A percentile compares a stretch with the other conserved stretches of the same genome.
Evolutionary conservation across 2,329 filamentous ascomycete species (phyloP).

Genomic region (Calonectria ilicicola): DNA sequence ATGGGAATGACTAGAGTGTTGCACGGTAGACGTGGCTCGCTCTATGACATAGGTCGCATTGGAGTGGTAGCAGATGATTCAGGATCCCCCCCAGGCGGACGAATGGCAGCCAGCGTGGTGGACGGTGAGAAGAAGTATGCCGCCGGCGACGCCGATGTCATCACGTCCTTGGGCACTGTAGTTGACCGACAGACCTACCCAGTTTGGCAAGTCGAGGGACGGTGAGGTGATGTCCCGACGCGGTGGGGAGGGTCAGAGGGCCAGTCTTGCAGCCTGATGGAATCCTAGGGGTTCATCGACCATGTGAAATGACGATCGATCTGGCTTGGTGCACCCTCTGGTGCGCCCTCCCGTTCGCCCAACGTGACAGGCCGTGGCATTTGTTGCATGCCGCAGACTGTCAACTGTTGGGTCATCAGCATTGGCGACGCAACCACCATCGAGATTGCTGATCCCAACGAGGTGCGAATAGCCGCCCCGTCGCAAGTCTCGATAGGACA

Average conservation of each 20-base stretch:
- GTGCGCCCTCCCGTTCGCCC: conserved; percentile 16
- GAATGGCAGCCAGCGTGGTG: conserved; percentile 11
- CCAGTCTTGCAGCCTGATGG: conserved; percentile 8
- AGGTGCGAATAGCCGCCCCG: background rate
- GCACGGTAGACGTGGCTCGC: conserved; percentile 13
- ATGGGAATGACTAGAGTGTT: conserved; percentile 15
- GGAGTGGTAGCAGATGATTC: conserved; percentile 14
- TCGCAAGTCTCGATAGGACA: background rate
- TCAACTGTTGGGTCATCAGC: conserved; percentile 11
- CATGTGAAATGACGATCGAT: conserved; percentile 22
- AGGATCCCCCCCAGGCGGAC: conserved; percentile 10
- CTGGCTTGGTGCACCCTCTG: conserved; percentile 11
- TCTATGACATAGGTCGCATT: conserved; percentile 9
- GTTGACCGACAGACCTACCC: conserved; percentile 8
- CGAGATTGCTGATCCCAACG: background rate
- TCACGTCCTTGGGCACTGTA: background rate
- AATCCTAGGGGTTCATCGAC: conserved; percentile 15
- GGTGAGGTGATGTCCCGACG: background rate
- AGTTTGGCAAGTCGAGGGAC: conserved; percentile 13
- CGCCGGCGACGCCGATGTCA: conserved; percentile 40
- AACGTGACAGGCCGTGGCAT: background rate
- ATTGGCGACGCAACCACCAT: conserved; percentile 5
- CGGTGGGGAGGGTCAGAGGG: conserved; percentile 4
- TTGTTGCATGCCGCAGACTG: conserved; percentile 7
- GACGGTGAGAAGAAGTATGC: conserved; percentile 13